phyloP scores from a whole-genome alignment of 2,329 filamentous ascomycete genomes.

The Pseudocercospora ulei region DNA sequence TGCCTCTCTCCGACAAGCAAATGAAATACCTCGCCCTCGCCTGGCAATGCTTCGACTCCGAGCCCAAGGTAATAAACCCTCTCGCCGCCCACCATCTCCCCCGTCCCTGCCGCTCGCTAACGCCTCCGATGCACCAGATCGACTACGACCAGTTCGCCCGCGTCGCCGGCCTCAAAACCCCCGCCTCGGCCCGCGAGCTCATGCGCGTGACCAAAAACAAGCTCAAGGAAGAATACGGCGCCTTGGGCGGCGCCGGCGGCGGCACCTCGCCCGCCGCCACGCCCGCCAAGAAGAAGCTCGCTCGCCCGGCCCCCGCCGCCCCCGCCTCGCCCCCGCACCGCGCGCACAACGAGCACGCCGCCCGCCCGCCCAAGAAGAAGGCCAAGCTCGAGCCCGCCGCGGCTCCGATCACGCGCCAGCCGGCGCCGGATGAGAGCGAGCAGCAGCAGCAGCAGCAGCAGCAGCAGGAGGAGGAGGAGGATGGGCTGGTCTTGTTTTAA shows the following conservation, averaged over 20 bases:
- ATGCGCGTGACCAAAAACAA: constrained; percentile 34
- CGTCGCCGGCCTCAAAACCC: constrained; percentile 26
- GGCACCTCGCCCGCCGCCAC: neutral
- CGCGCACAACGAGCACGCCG: constrained; percentile 1
- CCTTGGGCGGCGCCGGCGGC: too few relatives aligned
- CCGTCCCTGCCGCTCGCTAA: constrained; percentile 1
- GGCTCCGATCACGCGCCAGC: constrained; percentile 6
- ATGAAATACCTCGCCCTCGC: constrained; percentile 29
- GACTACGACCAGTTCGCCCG: constrained; percentile 31
- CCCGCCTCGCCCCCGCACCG: neutral
- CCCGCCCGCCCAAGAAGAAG: constrained; percentile 1
- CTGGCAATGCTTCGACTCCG: constrained; percentile 31
- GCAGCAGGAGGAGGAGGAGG: neutral
- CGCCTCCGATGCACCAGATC: constrained; percentile 22
- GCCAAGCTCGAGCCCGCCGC: neutral
- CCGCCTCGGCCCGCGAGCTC: constrained; percentile 29
- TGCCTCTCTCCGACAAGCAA: constrained; percentile 28
- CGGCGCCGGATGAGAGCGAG: constrained; percentile 2
- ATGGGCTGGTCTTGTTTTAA: too few relatives aligned
- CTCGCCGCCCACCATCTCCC: neutral
- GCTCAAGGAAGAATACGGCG: constrained; percentile 27
- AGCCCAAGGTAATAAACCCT: constrained; percentile 25
- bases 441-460: constrained; percentile 2
- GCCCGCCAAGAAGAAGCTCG: constrained; percentile 5
- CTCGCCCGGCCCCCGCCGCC: neutral